Evolutionary conservation across 2,329 filamentous ascomycete genomes (phyloP), one percentile per base, ranked within the genome.

Genomic region (Fonsecaea erecta): DNA sequence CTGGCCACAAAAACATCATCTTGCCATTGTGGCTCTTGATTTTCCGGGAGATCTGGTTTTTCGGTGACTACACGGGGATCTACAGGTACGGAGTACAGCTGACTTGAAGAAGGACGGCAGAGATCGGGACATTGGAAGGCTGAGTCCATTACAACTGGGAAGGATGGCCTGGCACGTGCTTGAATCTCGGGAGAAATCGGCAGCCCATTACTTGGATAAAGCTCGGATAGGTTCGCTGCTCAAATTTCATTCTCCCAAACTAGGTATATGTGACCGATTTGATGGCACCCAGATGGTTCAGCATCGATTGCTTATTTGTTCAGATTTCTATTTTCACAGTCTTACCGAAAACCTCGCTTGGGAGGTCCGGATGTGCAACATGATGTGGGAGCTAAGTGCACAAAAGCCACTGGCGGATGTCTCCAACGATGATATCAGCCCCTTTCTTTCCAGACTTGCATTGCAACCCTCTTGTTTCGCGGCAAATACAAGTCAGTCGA

Each of bases 171-270:
- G 3, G 59, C 24, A 46, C n/a, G 24, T n/a, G n/a, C n/a, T n/a
- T n/a, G n/a, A n/a, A 46, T 35, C 9, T 60, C 62, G 62, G 62
- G 28, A 54, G 58, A 63, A 66, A 40, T 53, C 64, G 64, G 64
- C 7, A 14, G 14, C 34, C 40, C 18, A 54, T 9, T 9, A 14
- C 9, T 60, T 57, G 55, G 62, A 26, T 26, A 35, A 43, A n/a
- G 21, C 32, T 35, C n/a, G 14, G 32, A 18, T 18, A 9, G 11
- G 26, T 28, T 61, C 59, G 21, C 32, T 30, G 40, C 8, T 5
- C n/a, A 16, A 52, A 37, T 35, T 30, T 26, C 43, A 51, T 60
- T 12, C 46, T 60, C n/a, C 57, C 30, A 7, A 21, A 60, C n/a
- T 12, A 37, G 40, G 57, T 21, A 60, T n/a, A 28, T 35, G 1